These are phyloP conservation scores for Saturnispora silvae DNA, from an alignment of 805 yeast species.

Conservation along the genomic window DNA sequence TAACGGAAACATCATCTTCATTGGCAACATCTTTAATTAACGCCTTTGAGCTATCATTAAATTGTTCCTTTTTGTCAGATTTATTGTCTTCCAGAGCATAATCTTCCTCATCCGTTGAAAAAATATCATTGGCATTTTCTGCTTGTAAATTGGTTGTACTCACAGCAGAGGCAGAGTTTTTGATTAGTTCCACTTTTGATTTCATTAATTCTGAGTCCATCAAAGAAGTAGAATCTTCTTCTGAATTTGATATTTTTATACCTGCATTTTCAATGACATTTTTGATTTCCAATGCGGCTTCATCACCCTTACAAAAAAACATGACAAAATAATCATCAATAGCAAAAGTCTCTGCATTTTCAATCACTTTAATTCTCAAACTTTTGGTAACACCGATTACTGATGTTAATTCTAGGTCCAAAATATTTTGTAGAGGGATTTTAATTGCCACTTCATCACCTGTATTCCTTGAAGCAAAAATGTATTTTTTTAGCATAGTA, in stretches of 20 bases:
- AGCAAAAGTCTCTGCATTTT: constrained; percentile 40
- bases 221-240: constrained; percentile 14
- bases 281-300: constrained; percentile 31
- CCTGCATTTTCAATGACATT: constrained; percentile 29
- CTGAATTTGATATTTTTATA: constrained; percentile 15
- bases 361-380: constrained; percentile 51
- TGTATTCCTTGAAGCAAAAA: constrained; percentile 62
- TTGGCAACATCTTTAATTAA: no score
- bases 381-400: constrained; percentile 49
- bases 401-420: constrained; percentile 47
- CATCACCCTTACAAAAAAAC: constrained; percentile 45
- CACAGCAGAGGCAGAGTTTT: constrained; percentile 18
- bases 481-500: constrained; percentile 58
- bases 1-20: neutral
- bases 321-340: constrained; percentile 63
- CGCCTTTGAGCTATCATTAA: no score
- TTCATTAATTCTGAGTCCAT: constrained; percentile 17
- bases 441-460: constrained; percentile 67
- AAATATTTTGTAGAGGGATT: constrained; percentile 60
- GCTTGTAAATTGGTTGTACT: constrained; percentile 15
- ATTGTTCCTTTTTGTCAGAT: no score
- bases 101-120: constrained; percentile 12
- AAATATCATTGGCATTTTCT: constrained; percentile 2
- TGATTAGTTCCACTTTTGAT: constrained; percentile 19
- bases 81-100: constrained; percentile 1